A percentile compares a stretch with the other conserved stretches of the same genome.
Evolutionary conservation across 2,329 filamentous ascomycete genomes (phyloP).

Genomic region (Alternaria panax): DNA sequence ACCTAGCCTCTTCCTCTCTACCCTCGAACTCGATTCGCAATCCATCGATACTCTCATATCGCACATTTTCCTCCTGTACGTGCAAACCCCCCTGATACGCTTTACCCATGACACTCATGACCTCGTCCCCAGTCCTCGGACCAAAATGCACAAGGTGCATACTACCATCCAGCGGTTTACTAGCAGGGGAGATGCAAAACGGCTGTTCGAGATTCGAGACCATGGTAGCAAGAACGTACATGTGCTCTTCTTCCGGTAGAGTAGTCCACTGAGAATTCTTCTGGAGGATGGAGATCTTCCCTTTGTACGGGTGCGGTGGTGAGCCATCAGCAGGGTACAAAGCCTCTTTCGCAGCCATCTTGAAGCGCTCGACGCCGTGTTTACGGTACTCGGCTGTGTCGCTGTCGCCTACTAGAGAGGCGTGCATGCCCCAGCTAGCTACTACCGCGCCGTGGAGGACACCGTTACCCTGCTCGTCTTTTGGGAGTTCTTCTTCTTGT

Average conservation of each 20-base stretch:
- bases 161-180: slow-evolving; percentile 72
- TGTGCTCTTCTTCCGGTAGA: slow-evolving; percentile 62
- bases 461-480: slow-evolving; percentile 31
- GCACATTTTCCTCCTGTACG: slow-evolving; percentile 63
- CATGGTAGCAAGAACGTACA: slow-evolving; percentile 77
- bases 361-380: slow-evolving; percentile 79
- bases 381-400: slow-evolving; percentile 83
- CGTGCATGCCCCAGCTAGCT: slow-evolving; percentile 88
- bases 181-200: slow-evolving; percentile 81
- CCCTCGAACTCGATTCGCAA: slow-evolving; percentile 68
- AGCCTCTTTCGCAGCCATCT: slow-evolving; percentile 81
- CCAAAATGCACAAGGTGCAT: slow-evolving; percentile 80
- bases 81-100: slow-evolving; percentile 67
- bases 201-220: slow-evolving; percentile 82
- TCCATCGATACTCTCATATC: slow-evolving; percentile 74
- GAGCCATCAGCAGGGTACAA: slow-evolving; percentile 65
- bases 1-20: slow-evolving; percentile 70
- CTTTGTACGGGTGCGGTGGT: slow-evolving; percentile 64
- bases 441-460: slow-evolving; percentile 77
- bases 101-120: slow-evolving; percentile 77
- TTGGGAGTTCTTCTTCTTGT: slow-evolving; percentile 50
- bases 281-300: slow-evolving; percentile 57
- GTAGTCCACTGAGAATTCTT: slow-evolving; percentile 34
- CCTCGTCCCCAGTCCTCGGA: slow-evolving; percentile 67
- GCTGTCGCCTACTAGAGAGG: slow-evolving; percentile 86